phyloP scores from a whole-genome alignment of 2,329 filamentous ascomycete species.

The Sphaerulina musiva region DNA sequence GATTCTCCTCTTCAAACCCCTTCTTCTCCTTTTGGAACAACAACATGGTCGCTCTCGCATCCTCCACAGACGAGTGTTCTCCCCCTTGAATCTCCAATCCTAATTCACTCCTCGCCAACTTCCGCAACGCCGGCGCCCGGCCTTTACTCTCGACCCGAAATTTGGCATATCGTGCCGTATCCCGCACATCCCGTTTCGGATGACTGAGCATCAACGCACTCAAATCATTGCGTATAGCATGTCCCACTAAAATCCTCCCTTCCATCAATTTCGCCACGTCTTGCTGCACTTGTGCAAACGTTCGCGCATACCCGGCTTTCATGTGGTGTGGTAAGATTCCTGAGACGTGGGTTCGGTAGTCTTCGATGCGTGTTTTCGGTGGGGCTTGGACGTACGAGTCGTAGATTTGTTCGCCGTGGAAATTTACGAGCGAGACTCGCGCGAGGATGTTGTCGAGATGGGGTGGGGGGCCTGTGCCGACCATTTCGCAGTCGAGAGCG shows the following conservation, averaged over 20 bases:
- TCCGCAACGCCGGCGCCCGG: conserved; percentile 61
- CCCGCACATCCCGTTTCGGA: conserved; percentile 68
- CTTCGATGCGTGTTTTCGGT: conserved; percentile 62
- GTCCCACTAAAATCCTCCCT: conserved; percentile 70
- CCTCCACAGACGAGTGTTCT: conserved; percentile 59
- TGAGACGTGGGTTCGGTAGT: conserved; percentile 84
- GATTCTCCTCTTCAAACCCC: conserved; percentile 75
- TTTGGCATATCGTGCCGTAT: conserved; percentile 70
- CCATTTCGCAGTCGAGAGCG: conserved; percentile 96
- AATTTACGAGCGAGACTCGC: conserved; percentile 85
- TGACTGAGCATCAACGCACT: conserved; percentile 71
- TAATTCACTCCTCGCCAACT: conserved; percentile 51
- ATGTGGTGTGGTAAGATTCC: conserved; percentile 73
- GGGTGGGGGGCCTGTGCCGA: conserved; percentile 66
- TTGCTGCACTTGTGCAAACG: conserved; percentile 69
- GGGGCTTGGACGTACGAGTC: conserved; percentile 78
- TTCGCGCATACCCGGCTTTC: conserved; percentile 41
- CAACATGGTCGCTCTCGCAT: conserved; percentile 85
- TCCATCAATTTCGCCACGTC: conserved; percentile 63
- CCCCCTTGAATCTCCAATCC: conserved; percentile 56
- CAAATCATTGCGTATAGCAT: conserved; percentile 74
- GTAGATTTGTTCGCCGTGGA: conserved; percentile 85
- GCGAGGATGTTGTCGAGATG: conserved; percentile 70
- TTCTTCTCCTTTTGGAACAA: conserved; percentile 78
- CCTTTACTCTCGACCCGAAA: conserved; percentile 66